Base-by-base conservation (phyloP, 176 grass and related monocot genomes). In the Triticum monococcum region DNA sequence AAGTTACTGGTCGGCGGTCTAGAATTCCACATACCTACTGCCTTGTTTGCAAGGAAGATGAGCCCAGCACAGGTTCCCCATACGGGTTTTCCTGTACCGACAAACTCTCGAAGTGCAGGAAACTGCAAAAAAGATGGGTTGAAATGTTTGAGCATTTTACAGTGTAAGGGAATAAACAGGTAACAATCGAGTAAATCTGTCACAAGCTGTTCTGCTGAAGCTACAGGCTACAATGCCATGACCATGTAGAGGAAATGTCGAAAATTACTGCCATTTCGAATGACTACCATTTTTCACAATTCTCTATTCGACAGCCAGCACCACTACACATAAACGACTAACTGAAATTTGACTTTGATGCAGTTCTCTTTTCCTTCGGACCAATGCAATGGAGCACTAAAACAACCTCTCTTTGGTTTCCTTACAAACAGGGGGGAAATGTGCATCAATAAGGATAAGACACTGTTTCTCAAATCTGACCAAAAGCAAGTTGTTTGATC, bases 1-100 rank as follows among this genome's bases (percentile, higher is more conserved):
- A 0, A 2, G 56, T 60, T 60, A 81, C 23, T 56, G 26, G 59
- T 59, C 14, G 32, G 57, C 57, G 48, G 25, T 54, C 23, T 12
- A 91, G 86, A 86, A 38, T 36, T 54, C 23, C 12, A 93, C 88
- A 84, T 75, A 98, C 97, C 97, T 72, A 88, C 81, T 86, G 94
- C 97, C 78, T 94, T 94, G 81, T 99, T 79, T 87, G 97, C 97
- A 64, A 99, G 89, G 83, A 99, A 99, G 65, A 99, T 99, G 46
- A 99, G 94, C 36, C 97, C 94, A 37, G 97, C 94, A 90, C 97
- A 99, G 64, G 97, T 99, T 84, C 97, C 97, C 97, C 97, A 99
- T 22, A 99, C 97, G n/a, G 94, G 97, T 38, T 94, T 99, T 81
- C 97, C 94, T 68, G 80, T 81, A 24, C 90, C 12, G 30, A 96